Evolutionary conservation across 164 flowering plant genomes (phyloP).

Genomic region (Vitis amurensis): DNA sequence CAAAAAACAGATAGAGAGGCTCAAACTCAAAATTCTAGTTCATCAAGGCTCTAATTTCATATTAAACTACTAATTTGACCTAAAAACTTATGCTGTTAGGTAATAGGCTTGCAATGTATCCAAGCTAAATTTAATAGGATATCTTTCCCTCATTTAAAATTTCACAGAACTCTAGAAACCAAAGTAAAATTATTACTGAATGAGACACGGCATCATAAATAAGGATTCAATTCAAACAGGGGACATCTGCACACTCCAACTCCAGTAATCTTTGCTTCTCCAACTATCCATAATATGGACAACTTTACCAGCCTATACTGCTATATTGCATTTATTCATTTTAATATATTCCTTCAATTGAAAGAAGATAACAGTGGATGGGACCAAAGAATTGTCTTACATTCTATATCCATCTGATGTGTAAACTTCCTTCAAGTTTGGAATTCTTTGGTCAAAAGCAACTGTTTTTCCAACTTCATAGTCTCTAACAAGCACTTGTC

Average conservation of each 20-base stretch:
- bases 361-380: background rate
- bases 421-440: conserved; percentile 84
- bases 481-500: conserved; percentile 90
- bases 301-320: background rate
- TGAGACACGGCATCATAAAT: too few relatives aligned
- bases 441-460: conserved; percentile 68
- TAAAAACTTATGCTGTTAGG: too few relatives aligned
- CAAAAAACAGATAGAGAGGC: too few relatives aligned
- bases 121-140: too few relatives aligned
- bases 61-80: too few relatives aligned
- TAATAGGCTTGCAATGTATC: too few relatives aligned
- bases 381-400: conserved; percentile 41
- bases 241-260: background rate
- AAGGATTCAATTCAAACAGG: too few relatives aligned
- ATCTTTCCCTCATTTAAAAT: too few relatives aligned
- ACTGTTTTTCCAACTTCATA: conserved; percentile 77
- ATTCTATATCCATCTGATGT: conserved; percentile 80
- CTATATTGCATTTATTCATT: background rate
- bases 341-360: background rate
- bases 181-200: too few relatives aligned
- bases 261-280: background rate
- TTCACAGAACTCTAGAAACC: too few relatives aligned
- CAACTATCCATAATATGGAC: background rate
- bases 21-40: too few relatives aligned
- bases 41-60: too few relatives aligned